Evolutionary conservation across 257 asterid genomes (phyloP), one percentile per base, ranked within the genome.

Genomic region (Forsythia suspensa): DNA sequence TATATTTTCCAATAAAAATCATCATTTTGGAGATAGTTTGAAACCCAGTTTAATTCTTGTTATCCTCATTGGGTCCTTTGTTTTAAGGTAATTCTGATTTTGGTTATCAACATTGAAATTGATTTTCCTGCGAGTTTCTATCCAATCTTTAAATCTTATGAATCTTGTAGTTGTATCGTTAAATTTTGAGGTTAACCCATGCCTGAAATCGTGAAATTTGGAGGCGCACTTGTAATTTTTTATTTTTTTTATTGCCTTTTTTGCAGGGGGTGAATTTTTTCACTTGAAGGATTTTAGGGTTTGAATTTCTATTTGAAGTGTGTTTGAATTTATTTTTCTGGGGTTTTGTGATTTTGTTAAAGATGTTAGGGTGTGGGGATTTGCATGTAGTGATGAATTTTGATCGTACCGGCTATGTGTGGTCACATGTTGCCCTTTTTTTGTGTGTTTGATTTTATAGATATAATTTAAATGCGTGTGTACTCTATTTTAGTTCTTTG

Each of bases 81-180:
- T 15, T 40, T 29, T 69, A 78, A 63, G 87, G 88, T 87, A 55
- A 16, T 8, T 77, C 75, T 71, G 8, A 82, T 72, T 79, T 74
- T 67, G 29, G 77, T 37, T 24, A 72, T 79, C 46, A 21, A 10
- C 48, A 44, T 48, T 59, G 71, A 7, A 70, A 20, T 77, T 10
- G 75, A 42, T 75, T 82, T 41, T 75, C 43, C 79, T 74, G 16
- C 12, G 36, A 2, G 9, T 61, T 70, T 41, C 21, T 68, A 36
- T 38, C 15, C 34, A 63, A 63, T 63, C 70, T 10, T 24, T 48
- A 70, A 73, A 71, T 77, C 77, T 55, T 57, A 65, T 70, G 78
- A 68, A 77, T 34, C 18, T 38, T 39, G 6, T 65, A 44, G 82
- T 67, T 57, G 37, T 77, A 39, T 41, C 38, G 72, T 59, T 76